Evolutionary conservation across 768 basidiomycete genomes (phyloP).

Genomic region (Tylopilus rubrobrunneus): DNA sequence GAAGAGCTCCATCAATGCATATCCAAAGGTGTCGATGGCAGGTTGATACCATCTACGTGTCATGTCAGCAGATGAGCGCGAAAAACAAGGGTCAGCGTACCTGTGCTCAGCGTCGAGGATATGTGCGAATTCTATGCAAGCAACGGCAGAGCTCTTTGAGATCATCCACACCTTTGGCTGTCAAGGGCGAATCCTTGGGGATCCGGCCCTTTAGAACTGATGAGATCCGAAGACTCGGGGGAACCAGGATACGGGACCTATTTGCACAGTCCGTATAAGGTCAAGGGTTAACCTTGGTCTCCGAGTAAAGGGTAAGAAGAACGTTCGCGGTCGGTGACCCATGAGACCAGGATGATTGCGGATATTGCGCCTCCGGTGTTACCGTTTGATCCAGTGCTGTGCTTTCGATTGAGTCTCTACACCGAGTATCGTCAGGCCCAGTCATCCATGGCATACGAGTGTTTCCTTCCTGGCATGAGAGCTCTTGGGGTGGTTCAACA

Average conservation of each 20-base stretch:
- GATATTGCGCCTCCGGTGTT: too few relatives aligned
- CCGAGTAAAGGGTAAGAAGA: too few relatives aligned
- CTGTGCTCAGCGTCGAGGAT: slow-evolving; percentile 62
- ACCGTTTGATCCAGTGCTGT: not conserved
- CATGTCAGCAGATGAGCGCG: slow-evolving; percentile 22
- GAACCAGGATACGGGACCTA: slow-evolving; percentile 52
- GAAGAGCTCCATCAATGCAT: slow-evolving; percentile 74
- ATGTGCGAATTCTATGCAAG: slow-evolving; percentile 57
- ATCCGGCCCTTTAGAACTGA: too few relatives aligned
- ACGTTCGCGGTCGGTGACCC: too few relatives aligned
- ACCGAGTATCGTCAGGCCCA: not conserved
- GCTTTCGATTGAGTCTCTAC: not conserved
- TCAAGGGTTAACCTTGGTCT: too few relatives aligned
- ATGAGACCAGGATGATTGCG: too few relatives aligned
- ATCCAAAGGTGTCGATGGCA: slow-evolving; percentile 53
- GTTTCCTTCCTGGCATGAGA: not conserved
- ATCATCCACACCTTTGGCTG: slow-evolving; percentile 30
- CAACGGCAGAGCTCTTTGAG: slow-evolving; percentile 37
- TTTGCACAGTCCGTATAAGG: too few relatives aligned
- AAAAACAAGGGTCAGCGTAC: slow-evolving; percentile 22
- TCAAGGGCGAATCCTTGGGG: too few relatives aligned
- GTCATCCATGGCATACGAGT: not conserved
- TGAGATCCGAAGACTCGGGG: too few relatives aligned
- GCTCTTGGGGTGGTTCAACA: not conserved
- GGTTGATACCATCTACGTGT: too few relatives aligned